Conservation (phyloP, 148 eudicot genomes). For the Silene uniflora region DNA sequence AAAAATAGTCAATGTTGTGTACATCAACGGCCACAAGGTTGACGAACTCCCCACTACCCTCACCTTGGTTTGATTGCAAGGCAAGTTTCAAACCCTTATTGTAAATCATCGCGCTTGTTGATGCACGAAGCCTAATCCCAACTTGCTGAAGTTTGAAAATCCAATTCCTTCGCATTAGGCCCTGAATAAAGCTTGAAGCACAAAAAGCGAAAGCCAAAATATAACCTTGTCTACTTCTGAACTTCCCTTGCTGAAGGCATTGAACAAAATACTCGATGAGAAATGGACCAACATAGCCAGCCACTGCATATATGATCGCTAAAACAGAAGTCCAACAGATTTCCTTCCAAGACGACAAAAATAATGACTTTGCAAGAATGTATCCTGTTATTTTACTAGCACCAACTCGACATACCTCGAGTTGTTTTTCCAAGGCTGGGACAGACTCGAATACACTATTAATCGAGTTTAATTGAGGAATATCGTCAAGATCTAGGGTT, state of each 20-base stretch:
- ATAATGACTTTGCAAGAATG: constrained; percentile 6
- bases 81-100: constrained; percentile 4
- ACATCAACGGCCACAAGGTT: constrained; percentile 24
- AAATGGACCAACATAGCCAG: constrained; percentile 15
- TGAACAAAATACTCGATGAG: constrained; percentile 19
- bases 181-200: constrained; percentile 6
- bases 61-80: background rate
- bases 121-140: constrained; percentile 20
- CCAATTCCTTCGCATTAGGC: background rate
- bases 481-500: constrained; percentile 14
- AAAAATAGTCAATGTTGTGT: background rate
- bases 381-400: background rate
- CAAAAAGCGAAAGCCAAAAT: constrained; percentile 7
- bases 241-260: constrained; percentile 4
- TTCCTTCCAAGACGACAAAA: constrained; percentile 20
- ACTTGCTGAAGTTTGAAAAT: constrained; percentile 16
- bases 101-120: constrained; percentile 6
- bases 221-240: background rate
- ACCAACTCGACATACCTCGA: background rate
- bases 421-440: background rate
- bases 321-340: constrained; percentile 7
- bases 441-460: constrained; percentile 17
- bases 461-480: constrained; percentile 4
- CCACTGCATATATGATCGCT: background rate
- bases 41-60: constrained; percentile 14